phyloP scores from a whole-genome alignment of 441 rosid species.

The Bocquillonia castaneifolia region DNA sequence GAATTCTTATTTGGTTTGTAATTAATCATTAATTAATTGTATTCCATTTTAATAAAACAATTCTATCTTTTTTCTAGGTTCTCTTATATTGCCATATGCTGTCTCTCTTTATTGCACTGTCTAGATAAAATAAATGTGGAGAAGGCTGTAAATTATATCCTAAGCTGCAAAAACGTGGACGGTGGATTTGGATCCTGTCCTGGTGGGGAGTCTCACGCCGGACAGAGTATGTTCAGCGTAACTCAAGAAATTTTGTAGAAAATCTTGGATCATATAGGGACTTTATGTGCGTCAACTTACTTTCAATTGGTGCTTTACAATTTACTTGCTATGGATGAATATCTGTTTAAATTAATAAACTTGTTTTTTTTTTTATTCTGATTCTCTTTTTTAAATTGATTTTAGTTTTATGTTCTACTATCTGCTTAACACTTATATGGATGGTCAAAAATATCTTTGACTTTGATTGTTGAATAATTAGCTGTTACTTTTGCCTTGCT shows the following conservation, averaged over 20 bases:
- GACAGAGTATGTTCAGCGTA: slow-evolving; percentile 60
- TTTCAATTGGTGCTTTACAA: neutral
- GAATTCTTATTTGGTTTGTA: neutral
- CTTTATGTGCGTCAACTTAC: neutral
- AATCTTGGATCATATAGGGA: neutral
- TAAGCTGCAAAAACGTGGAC: slow-evolving; percentile 80
- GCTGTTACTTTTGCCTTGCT: neutral
- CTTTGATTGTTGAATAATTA: neutral
- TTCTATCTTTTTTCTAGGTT: slow-evolving; percentile 42
- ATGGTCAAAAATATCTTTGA: neutral
- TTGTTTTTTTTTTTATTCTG: neutral
- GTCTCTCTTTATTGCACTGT: slow-evolving; percentile 62
- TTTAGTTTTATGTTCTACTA: neutral
- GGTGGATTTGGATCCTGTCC: slow-evolving; percentile 92
- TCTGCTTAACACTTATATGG: neutral
- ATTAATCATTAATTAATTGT: neutral
- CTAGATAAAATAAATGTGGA: slow-evolving; percentile 61
- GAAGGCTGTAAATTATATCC: slow-evolving; percentile 66
- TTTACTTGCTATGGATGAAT: neutral
- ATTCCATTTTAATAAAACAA: neutral
- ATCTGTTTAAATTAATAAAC: too few relatives aligned
- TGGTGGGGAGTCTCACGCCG: slow-evolving; percentile 91
- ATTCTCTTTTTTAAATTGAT: neutral
- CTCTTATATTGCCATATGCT: slow-evolving; percentile 70
- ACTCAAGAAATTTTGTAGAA: neutral